Evolutionary conservation across 2,329 filamentous ascomycete genomes (phyloP).

Genomic region (Aspergillus eucalypticola): DNA sequence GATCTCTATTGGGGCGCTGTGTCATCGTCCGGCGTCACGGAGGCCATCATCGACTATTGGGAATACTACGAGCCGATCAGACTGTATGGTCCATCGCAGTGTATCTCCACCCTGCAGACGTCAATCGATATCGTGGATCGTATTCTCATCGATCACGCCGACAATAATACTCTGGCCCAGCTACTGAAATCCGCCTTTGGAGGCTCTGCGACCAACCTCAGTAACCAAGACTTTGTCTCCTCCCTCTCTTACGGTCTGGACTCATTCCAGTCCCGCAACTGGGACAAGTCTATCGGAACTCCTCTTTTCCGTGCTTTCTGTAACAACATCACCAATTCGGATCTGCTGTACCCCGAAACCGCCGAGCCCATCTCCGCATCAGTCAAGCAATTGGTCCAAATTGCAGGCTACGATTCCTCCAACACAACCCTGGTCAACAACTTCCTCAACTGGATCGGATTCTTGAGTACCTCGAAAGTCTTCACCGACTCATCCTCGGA

Average conservation of each 20-base stretch:
- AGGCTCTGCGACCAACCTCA: slow-evolving; percentile 28
- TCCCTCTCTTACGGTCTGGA: slow-evolving; percentile 48
- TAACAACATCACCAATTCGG: slow-evolving; percentile 53
- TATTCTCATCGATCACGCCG: slow-evolving; percentile 53
- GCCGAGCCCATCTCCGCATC: slow-evolving; percentile 28
- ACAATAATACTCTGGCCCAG: slow-evolving; percentile 45
- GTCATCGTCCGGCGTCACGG: slow-evolving; percentile 75
- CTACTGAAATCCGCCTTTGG: slow-evolving; percentile 58
- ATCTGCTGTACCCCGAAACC: slow-evolving; percentile 44
- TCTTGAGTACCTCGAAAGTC: slow-evolving; percentile 50
- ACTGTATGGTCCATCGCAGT: slow-evolving; percentile 59
- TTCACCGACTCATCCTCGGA: slow-evolving; percentile 30
- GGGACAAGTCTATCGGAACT: slow-evolving; percentile 58
- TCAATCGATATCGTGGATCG: slow-evolving; percentile 61
- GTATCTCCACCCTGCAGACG: slow-evolving; percentile 65
- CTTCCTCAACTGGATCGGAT: slow-evolving; percentile 60
- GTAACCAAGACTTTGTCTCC: slow-evolving; percentile 23
- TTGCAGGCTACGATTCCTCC: slow-evolving; percentile 17
- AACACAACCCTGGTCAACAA: slow-evolving; percentile 51
- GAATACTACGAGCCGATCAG: slow-evolving; percentile 62
- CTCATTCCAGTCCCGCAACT: slow-evolving; percentile 59
- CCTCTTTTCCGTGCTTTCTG: slow-evolving; percentile 57
- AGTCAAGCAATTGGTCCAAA: slow-evolving; percentile 22
- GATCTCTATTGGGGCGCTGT: slow-evolving; percentile 78
- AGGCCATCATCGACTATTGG: slow-evolving; percentile 76